phyloP scores from a whole-genome alignment of 176 grass and related monocot species.

The Musa itinerans region DNA sequence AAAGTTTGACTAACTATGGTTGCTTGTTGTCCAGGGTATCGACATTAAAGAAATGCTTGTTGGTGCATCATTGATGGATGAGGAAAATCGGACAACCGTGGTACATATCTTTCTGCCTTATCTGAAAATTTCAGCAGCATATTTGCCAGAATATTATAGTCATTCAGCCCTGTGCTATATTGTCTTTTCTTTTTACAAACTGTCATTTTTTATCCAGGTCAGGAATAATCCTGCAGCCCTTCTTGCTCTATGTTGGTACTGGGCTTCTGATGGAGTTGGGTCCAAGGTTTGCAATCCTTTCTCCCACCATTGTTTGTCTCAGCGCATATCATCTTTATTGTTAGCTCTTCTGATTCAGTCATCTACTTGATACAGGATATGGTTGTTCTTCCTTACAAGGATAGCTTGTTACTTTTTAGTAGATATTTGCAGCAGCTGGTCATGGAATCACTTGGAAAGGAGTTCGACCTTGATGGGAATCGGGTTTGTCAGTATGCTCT shows the following conservation, averaged over 20 bases:
- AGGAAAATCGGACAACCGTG: slow-evolving; percentile 76
- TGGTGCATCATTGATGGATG: slow-evolving; percentile 91
- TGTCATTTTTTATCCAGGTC: slow-evolving; percentile 33
- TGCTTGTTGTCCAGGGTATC: slow-evolving; percentile 49
- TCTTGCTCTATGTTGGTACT: slow-evolving; percentile 96
- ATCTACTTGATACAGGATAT: slow-evolving; percentile 61
- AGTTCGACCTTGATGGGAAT: slow-evolving; percentile 94
- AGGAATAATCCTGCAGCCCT: slow-evolving; percentile 96
- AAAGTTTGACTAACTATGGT: slow-evolving; percentile 24
- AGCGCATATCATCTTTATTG: slow-evolving; percentile 16
- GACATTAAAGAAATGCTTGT: slow-evolving; percentile 89
- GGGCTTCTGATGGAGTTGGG: slow-evolving; percentile 83
- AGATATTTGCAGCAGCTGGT: slow-evolving; percentile 99
- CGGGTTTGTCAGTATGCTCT: slow-evolving; percentile 30
- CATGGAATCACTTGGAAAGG: slow-evolving; percentile 99
- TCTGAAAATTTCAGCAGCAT: neutral
- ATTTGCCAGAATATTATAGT: neutral
- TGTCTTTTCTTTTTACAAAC: too few relatives aligned
- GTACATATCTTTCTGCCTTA: slow-evolving; percentile 38
- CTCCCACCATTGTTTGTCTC: slow-evolving; percentile 4
- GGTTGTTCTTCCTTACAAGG: slow-evolving; percentile 99
- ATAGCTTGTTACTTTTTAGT: slow-evolving; percentile 95
- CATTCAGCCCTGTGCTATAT: too few relatives aligned
- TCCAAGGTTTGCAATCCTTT: slow-evolving; percentile 54
- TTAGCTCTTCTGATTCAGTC: slow-evolving; percentile 18